phyloP scores from a whole-genome alignment of 495 filamentous ascomycete species.

The Gamarada debralockiae region DNA sequence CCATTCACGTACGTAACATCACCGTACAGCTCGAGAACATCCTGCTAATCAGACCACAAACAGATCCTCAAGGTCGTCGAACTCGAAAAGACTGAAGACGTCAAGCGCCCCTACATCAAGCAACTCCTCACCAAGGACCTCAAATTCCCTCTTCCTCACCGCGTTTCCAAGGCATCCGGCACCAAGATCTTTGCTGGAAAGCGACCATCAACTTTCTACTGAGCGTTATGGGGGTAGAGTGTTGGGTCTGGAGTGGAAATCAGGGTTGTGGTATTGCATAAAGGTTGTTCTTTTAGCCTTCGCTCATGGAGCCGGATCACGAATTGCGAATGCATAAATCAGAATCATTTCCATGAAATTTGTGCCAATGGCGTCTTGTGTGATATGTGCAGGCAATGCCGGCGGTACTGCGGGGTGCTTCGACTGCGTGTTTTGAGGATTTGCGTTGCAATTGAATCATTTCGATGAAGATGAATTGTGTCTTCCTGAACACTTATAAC shows the following conservation, averaged over 20 bases:
- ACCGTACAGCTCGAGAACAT: neutral
- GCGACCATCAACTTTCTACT: slow-evolving; percentile 83
- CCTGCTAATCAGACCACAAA: slow-evolving; percentile 28
- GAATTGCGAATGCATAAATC: slow-evolving; percentile 24
- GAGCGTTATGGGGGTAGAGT: slow-evolving; percentile 12
- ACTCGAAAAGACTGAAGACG: slow-evolving; percentile 83
- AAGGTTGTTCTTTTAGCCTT: slow-evolving; percentile 27
- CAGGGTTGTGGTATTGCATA: slow-evolving; percentile 16
- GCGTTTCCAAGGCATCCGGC: slow-evolving; percentile 69
- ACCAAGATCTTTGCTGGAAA: slow-evolving; percentile 88
- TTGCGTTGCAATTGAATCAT: no score
- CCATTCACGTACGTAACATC: slow-evolving; percentile 79
- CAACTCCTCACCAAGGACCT: slow-evolving; percentile 93
- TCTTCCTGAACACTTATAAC: no score
- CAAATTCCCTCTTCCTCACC: slow-evolving; percentile 98
- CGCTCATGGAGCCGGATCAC: slow-evolving; percentile 25
- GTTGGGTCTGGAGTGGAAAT: slow-evolving; percentile 15
- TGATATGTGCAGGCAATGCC: neutral
- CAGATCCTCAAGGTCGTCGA: slow-evolving; percentile 98
- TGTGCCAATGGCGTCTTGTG: neutral
- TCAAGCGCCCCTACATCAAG: slow-evolving; percentile 97
- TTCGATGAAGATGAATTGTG: no score
- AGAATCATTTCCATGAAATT: slow-evolving; percentile 7
- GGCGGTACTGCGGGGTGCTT: no score
- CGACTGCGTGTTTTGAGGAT: no score